These are phyloP conservation scores for Ogataea dorogensis DNA, from an alignment of 805 yeast species.

Conservation along the genomic window DNA sequence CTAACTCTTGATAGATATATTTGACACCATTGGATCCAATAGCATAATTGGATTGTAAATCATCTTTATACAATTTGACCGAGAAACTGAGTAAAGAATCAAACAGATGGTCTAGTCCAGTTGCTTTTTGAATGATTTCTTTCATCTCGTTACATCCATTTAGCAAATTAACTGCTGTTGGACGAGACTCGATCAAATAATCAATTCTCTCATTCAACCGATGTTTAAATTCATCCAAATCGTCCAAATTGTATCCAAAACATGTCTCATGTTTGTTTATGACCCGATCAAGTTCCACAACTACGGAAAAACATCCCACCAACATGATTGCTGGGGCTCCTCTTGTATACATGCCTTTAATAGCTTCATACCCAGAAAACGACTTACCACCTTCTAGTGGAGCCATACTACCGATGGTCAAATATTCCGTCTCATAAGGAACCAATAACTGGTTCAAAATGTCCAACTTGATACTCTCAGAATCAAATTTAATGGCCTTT, in stretches of 20 bases:
- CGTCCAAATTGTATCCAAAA: slow-evolving; percentile 27
- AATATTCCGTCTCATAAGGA: slow-evolving; percentile 75
- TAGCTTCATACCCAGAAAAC: slow-evolving; percentile 76
- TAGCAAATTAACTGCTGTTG: slow-evolving; percentile 91
- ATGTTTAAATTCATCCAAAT: slow-evolving; percentile 32
- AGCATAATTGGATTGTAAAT: slow-evolving; percentile 68
- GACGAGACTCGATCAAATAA: slow-evolving; percentile 73
- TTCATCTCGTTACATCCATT: slow-evolving; percentile 65
- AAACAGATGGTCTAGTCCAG: slow-evolving; percentile 26
- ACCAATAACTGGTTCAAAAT: slow-evolving; percentile 79
- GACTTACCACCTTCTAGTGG: slow-evolving; percentile 52
- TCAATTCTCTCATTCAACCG: slow-evolving; percentile 51
- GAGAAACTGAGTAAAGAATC: slow-evolving; percentile 43
- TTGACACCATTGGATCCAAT: slow-evolving; percentile 81
- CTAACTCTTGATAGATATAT: slow-evolving; percentile 52
- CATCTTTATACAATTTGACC: slow-evolving; percentile 64
- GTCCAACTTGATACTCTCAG: slow-evolving; percentile 42
- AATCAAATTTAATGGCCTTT: slow-evolving; percentile 69
- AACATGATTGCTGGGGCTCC: slow-evolving; percentile 99
- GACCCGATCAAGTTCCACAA: slow-evolving; percentile 57
- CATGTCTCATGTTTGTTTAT: slow-evolving; percentile 28
- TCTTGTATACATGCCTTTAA: slow-evolving; percentile 87
- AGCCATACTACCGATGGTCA: slow-evolving; percentile 58
- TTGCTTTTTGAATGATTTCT: slow-evolving; percentile 20
- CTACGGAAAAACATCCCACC: slow-evolving; percentile 82